Conservation (phyloP, 1,284 basidiomycete species). For the Agaricales sp. region DNA sequence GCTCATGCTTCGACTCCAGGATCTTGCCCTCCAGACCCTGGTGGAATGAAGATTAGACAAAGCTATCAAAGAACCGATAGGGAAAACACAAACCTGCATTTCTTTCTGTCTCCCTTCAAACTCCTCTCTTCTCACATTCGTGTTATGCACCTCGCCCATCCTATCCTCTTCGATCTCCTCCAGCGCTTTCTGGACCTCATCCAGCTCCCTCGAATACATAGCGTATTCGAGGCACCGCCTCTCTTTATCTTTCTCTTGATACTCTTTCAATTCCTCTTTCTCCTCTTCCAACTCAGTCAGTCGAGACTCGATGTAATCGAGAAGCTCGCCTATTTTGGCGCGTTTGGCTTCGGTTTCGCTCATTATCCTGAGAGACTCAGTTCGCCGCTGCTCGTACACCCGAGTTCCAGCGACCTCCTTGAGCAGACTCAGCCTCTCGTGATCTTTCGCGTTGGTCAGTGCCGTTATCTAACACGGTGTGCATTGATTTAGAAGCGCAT, state of each 20-base stretch:
- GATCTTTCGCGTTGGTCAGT: conserved; percentile 95
- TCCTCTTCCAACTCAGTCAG: conserved; percentile 91
- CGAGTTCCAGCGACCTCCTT: conserved; percentile 99
- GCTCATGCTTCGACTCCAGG: conserved; percentile 56
- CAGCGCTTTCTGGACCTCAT: conserved; percentile 78
- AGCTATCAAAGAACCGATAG: conserved; percentile 4
- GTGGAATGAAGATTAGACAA: conserved; percentile 2
- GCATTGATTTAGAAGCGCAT: neutral
- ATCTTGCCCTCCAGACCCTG: conserved; percentile 72
- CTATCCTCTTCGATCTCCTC: conserved; percentile 82
- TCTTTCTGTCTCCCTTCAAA: conserved; percentile 80
- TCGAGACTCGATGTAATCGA: conserved; percentile 87
- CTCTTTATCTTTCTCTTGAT: conserved; percentile 92
- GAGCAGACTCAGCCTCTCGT: conserved; percentile 84
- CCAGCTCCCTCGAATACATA: conserved; percentile 83
- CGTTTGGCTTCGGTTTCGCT: conserved; percentile 92
- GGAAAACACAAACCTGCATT: conserved; percentile 48
- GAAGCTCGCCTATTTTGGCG: conserved; percentile 82
- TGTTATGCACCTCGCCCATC: conserved; percentile 71
- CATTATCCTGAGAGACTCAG: conserved; percentile 94
- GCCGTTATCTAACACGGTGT: conserved; percentile 74
- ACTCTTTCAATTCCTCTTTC: conserved; percentile 95
- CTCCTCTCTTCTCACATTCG: conserved; percentile 73
- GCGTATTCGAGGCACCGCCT: conserved; percentile 94
- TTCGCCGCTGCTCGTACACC: conserved; percentile 91